phyloP scores from a whole-genome alignment of 768 basidiomycete genomes.

The Kwoniella pini region DNA sequence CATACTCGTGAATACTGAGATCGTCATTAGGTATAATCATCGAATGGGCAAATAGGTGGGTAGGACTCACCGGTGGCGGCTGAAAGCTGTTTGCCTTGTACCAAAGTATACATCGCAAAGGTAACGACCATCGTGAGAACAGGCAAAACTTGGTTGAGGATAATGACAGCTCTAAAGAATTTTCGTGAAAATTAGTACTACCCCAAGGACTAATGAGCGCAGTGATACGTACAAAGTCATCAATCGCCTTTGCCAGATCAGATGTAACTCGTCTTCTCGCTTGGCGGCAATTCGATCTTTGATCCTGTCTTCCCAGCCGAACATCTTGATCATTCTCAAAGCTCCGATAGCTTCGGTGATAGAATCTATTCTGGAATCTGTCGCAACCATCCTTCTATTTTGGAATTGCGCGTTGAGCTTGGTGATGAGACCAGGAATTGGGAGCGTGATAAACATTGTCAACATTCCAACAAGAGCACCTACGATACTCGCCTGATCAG shows the following conservation, averaged over 20 bases:
- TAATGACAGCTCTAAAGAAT: slow-evolving; percentile 19
- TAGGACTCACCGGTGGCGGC: slow-evolving; percentile 45
- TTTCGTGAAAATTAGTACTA: neutral
- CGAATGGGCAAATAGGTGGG: neutral
- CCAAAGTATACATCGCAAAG: slow-evolving; percentile 62
- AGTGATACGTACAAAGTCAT: slow-evolving; percentile 58
- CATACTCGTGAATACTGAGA: slow-evolving; percentile 63
- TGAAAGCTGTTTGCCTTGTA: slow-evolving; percentile 56
- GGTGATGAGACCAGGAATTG: slow-evolving; percentile 63
- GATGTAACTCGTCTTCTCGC: slow-evolving; percentile 65
- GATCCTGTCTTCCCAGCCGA: slow-evolving; percentile 62
- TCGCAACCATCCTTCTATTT: slow-evolving; percentile 61
- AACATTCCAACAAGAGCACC: slow-evolving; percentile 65
- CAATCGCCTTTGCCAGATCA: slow-evolving; percentile 62
- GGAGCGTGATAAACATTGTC: slow-evolving; percentile 61
- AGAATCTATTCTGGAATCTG: slow-evolving; percentile 64
- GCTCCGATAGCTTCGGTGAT: slow-evolving; percentile 60
- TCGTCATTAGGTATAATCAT: neutral
- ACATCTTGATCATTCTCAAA: slow-evolving; percentile 70
- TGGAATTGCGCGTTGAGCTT: slow-evolving; percentile 61
- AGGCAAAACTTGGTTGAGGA: slow-evolving; percentile 63
- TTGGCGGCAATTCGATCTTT: slow-evolving; percentile 61
- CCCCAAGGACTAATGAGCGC: neutral
- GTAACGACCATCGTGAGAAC: slow-evolving; percentile 68
- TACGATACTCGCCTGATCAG: slow-evolving; percentile 8